Evolutionary conservation across 73 alveolate genomes (phyloP), one percentile per base, ranked within the genome.

Genomic region (Diophrys sp.): DNA sequence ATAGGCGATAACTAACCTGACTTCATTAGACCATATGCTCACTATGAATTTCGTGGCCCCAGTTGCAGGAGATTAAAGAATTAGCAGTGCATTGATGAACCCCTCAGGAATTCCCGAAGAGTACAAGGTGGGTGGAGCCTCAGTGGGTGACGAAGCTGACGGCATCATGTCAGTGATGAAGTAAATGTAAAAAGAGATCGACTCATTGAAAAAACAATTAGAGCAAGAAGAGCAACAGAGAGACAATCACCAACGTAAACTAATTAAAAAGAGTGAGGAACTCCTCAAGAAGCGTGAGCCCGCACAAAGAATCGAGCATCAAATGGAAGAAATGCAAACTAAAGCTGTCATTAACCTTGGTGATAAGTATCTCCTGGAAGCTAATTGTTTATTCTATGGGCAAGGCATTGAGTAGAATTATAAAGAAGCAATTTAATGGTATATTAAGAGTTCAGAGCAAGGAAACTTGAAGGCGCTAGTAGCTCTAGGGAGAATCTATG

Each of bases 401-500:
- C 88, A 86, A 74, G 87, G 85, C 11, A 32, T 70, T 24, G 87
- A 81, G 23, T 32, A 80, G 5, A 80, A 90, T 78, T 85, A 84
- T 80, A 91, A 87, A 5, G 78, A 56, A 0, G 95, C 96, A 1
- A 79, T 89, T 62, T 87, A 80, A 18, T 75, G 82, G 66, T 90
- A 89, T 70, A 44, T 76, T 26, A 77, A 87, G 83, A 69, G 93
- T 29, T 94, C 92, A 0, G 73, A 80, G 31, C 71, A 74, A 54
- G 95, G 93, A 14, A 79, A 86, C 80, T 76, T 94, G 56, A 92
- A 90, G 71, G 95, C 98, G 25, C 78, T 77, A 85, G 83, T 93
- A 54, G 94, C 89, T 54, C 70, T 93, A 31, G 98, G 96, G 23
- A 57, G 90, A 27, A 87, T 93, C 69, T 87, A 89, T n/a, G 98